A percentile compares a stretch with the other conserved stretches of the same genome.
Conservation (phyloP, 106 monocot genomes). For the Amphibolis antarctica region DNA sequence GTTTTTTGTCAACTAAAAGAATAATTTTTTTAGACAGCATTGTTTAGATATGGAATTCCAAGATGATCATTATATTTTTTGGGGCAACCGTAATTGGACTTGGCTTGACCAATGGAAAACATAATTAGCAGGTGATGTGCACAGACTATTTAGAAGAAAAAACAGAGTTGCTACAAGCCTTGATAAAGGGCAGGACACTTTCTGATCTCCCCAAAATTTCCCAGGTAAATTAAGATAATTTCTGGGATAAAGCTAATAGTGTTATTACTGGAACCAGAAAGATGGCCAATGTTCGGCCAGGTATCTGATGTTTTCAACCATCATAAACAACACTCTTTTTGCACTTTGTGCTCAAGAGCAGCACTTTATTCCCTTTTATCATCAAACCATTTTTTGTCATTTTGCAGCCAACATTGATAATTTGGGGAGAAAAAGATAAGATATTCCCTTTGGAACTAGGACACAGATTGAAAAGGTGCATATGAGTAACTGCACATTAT, state of each 20-base stretch:
- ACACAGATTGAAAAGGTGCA: slow-evolving; percentile 52
- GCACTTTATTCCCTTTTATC: background rate
- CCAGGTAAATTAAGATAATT: slow-evolving; percentile 36
- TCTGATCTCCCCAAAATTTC: slow-evolving; percentile 66
- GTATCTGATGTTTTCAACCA: too few relatives aligned
- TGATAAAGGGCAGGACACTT: slow-evolving; percentile 55
- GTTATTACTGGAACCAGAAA: background rate
- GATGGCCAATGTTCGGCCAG: too few relatives aligned
- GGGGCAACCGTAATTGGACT: background rate
- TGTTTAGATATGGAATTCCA: background rate
- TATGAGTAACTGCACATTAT: background rate
- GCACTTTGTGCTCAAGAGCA: background rate
- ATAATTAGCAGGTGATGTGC: slow-evolving; percentile 67
- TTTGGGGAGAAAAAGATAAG: slow-evolving; percentile 79
- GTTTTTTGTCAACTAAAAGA: too few relatives aligned
- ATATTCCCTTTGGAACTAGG: slow-evolving; percentile 77
- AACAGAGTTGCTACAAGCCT: slow-evolving; percentile 50
- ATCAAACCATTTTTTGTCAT: background rate
- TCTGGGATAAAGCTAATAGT: background rate
- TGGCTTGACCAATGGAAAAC: background rate
- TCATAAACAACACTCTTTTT: too few relatives aligned
- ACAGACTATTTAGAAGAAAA: slow-evolving; percentile 64
- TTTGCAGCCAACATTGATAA: slow-evolving; percentile 65
- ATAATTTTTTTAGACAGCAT: too few relatives aligned
- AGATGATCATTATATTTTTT: background rate